phyloP scores from a whole-genome alignment of 2,329 filamentous ascomycete genomes.

The Blastomyces parvus region DNA sequence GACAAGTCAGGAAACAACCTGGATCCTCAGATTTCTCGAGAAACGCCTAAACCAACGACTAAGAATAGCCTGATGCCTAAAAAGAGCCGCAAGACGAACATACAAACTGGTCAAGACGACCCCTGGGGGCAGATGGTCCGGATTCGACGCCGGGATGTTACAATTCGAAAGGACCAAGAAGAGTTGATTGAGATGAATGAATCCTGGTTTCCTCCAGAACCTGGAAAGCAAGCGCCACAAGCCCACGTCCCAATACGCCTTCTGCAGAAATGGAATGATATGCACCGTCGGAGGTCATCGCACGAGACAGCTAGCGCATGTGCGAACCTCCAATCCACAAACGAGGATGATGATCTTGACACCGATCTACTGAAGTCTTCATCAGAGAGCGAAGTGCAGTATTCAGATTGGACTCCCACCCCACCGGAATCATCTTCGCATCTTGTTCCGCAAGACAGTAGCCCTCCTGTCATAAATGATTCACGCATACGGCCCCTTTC shows the following conservation, averaged over 20 bases:
- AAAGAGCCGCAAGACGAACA: neutral
- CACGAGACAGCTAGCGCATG: neutral
- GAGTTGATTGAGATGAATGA: constrained; percentile 39
- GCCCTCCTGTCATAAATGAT: constrained; percentile 15
- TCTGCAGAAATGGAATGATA: constrained; percentile 29
- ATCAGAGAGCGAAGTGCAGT: neutral
- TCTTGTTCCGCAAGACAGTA: constrained; percentile 25
- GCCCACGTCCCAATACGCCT: constrained; percentile 30
- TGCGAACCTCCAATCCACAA: neutral
- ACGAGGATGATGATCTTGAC: neutral
- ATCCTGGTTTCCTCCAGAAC: constrained; percentile 32
- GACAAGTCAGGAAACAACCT: no score
- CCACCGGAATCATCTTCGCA: constrained; percentile 4
- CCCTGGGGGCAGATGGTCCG: constrained; percentile 23
- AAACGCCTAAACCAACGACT: neutral
- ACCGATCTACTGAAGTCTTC: neutral
- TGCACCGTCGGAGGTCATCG: constrained; percentile 13
- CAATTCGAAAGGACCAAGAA: constrained; percentile 42
- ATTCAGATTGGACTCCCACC: constrained; percentile 3
- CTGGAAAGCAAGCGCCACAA: constrained; percentile 21
- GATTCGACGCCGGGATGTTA: constrained; percentile 37
- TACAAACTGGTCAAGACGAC: neutral
- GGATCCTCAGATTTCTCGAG: neutral
- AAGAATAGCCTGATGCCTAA: neutral
- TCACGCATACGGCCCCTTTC: no score